Percentiles rank a stretch among this genome's conserved stretches.
Conservation (phyloP, 2,329 filamentous ascomycete species). For the Aureobasidium sp. region DNA sequence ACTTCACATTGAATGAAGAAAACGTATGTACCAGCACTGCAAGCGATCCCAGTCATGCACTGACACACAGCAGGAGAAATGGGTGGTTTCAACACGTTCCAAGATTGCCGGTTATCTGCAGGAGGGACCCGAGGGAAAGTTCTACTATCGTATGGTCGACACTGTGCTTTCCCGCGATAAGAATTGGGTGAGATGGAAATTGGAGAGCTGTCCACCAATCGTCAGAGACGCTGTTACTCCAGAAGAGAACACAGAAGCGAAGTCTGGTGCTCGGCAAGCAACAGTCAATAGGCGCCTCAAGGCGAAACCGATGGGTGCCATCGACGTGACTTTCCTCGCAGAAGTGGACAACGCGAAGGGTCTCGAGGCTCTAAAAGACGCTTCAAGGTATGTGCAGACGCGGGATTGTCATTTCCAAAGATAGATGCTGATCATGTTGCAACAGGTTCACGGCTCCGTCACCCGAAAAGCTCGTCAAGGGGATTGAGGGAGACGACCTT, state of each 20-base stretch:
- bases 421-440: constrained; percentile 27
- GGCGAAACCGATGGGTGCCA: constrained; percentile 55
- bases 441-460: constrained; percentile 59
- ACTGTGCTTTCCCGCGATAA: constrained; percentile 93
- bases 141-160: constrained; percentile 94
- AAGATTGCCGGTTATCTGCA: constrained; percentile 78
- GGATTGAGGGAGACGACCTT: constrained; percentile 72
- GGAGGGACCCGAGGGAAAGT: constrained; percentile 73
- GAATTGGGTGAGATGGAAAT: constrained; percentile 99
- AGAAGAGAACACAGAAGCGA: constrained; percentile 62
- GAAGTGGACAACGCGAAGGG: constrained; percentile 56
- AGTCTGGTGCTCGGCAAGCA: constrained; percentile 56
- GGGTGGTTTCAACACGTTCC: constrained; percentile 72
- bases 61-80: constrained; percentile 57
- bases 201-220: constrained; percentile 85
- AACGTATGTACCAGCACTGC: constrained; percentile 31
- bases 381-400: constrained; percentile 39
- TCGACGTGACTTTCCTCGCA: constrained; percentile 71
- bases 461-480: constrained; percentile 61
- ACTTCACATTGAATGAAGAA: constrained; percentile 69
- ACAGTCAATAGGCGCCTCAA: constrained; percentile 66
- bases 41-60: neutral
- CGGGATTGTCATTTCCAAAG: constrained; percentile 10
- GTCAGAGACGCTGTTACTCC: constrained; percentile 65
- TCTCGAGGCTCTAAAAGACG: constrained; percentile 63